A percentile compares a stretch with the other conserved stretches of the same genome.
These are phyloP conservation scores for Tilletiopsis washingtonensis DNA, from an alignment of 1,284 basidiomycete species.

Conservation along the genomic window DNA sequence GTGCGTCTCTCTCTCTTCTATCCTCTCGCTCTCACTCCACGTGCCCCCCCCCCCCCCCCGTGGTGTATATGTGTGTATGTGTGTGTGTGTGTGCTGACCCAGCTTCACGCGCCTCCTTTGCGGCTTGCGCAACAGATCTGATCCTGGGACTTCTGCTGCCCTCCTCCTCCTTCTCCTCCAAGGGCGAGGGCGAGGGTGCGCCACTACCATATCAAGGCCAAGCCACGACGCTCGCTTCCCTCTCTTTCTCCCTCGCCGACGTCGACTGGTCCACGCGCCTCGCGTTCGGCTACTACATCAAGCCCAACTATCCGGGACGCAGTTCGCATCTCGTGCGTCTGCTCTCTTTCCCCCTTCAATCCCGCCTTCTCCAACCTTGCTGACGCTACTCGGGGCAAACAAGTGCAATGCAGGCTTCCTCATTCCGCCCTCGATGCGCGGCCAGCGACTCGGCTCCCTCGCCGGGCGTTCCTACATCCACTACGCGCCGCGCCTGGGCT, in stretches of 20 bases:
- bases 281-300: constrained; percentile 54
- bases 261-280: not conserved
- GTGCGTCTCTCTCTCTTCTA: not conserved
- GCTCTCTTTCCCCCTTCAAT: no score
- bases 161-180: no score
- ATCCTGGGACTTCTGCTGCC: constrained; percentile 15
- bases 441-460: constrained; percentile 62
- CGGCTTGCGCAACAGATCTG: constrained; percentile 1
- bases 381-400: no score
- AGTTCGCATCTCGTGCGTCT: constrained; percentile 69
- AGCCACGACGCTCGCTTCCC: no score
- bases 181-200: no score
- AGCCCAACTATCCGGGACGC: constrained; percentile 56
- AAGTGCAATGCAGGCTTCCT: constrained; percentile 79
- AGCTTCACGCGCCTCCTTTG: not conserved
- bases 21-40: not conserved
- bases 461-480: constrained; percentile 73
- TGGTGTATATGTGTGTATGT: no score
- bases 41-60: no score
- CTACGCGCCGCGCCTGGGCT: constrained; percentile 60
- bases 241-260: no score
- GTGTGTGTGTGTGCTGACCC: no score
- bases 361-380: no score
- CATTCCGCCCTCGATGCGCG: constrained; percentile 62
- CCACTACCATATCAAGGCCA: no score